A percentile compares a stretch with the other conserved stretches of the same genome.
Conservation (phyloP, 2,329 filamentous ascomycete genomes). For the Penicillium sp. region DNA sequence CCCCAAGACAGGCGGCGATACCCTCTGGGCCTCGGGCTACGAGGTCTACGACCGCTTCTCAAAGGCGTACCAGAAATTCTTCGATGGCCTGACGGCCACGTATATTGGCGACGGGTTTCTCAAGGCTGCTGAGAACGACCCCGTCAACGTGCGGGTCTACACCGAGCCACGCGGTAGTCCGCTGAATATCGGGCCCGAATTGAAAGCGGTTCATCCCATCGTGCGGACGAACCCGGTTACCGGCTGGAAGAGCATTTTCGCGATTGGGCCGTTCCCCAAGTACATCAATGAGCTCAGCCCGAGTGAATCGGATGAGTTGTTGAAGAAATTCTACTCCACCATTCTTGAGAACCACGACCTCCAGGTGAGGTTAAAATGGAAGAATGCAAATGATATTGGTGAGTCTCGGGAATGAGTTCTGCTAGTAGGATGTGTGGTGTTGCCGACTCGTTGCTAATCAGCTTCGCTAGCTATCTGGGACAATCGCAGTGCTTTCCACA, state of each 20-base stretch:
- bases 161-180: conserved; percentile 51
- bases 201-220: conserved; percentile 55
- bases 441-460: not conserved
- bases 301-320: conserved; percentile 43
- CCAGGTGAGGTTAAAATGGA: conserved; percentile 51
- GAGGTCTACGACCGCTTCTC: conserved; percentile 65
- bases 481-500: conserved; percentile 31
- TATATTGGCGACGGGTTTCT: conserved; percentile 53
- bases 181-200: conserved; percentile 52
- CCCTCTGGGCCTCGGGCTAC: conserved; percentile 66
- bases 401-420: conserved; percentile 14
- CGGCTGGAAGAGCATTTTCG: conserved; percentile 59
- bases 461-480: conserved; percentile 33
- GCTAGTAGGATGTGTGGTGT: not conserved
- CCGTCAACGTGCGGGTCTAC: conserved; percentile 33
- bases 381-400: conserved; percentile 49
- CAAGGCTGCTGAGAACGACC: conserved; percentile 41
- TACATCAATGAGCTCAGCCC: conserved; percentile 46
- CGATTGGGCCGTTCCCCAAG: conserved; percentile 42
- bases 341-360: conserved; percentile 52
- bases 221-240: conserved; percentile 63
- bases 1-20: conserved; percentile 59
- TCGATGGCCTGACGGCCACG: conserved; percentile 58
- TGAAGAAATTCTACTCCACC: conserved; percentile 44
- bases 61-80: conserved; percentile 54